phyloP scores from a whole-genome alignment of 2,329 filamentous ascomycete genomes.

The Tolypocladium endophyticum region DNA sequence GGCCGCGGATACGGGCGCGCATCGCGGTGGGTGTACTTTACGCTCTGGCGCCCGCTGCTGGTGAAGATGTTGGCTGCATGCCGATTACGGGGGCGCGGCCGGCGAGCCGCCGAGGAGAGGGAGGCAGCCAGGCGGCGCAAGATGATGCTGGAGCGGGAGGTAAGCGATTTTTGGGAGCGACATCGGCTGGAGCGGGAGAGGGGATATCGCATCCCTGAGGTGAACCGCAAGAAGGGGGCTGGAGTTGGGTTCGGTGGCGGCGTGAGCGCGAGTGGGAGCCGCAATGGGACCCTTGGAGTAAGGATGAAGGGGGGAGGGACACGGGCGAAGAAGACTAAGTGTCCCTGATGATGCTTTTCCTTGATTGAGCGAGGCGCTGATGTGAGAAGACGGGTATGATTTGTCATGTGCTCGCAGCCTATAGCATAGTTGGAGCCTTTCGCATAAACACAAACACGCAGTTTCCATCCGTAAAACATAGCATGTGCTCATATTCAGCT shows the following conservation, averaged over 20 bases:
- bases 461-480: too few species aligned
- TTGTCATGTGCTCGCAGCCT: neutral
- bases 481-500: neutral
- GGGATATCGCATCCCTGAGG: slow-evolving; percentile 27
- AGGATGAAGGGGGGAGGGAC: neutral
- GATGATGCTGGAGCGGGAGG: slow-evolving; percentile 19
- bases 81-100: neutral
- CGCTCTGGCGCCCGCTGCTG: slow-evolving; percentile 11
- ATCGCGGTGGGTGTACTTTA: slow-evolving; percentile 11
- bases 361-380: neutral
- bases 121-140: slow-evolving; percentile 5
- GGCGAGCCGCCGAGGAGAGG: neutral
- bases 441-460: neutral
- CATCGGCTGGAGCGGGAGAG: slow-evolving; percentile 26
- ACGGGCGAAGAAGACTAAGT: neutral
- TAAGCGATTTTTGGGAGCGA: slow-evolving; percentile 31
- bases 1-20: slow-evolving; percentile 4
- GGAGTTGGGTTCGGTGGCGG: neutral
- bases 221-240: slow-evolving; percentile 18
- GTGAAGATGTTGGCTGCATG: slow-evolving; percentile 1
- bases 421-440: neutral
- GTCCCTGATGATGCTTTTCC: neutral
- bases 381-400: neutral
- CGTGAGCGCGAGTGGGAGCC: neutral
- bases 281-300: neutral